Evolutionary conservation across 2,329 filamentous ascomycete species (phyloP), one percentile per base, ranked within the genome.

Genomic region (Ceratocystis albifundus): DNA sequence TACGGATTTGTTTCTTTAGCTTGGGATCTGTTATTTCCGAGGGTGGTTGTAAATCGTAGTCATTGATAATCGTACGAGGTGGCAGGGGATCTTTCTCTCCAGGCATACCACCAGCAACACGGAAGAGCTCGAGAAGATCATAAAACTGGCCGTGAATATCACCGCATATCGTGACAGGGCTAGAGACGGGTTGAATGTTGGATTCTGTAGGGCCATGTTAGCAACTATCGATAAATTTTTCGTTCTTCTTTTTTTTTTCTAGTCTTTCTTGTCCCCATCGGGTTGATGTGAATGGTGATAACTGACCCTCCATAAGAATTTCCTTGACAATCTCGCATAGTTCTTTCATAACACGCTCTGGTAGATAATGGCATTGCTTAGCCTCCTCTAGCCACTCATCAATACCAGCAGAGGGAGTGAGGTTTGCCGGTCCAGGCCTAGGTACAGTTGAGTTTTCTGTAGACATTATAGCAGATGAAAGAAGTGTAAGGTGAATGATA

Each of bases 61-160:
- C 88, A 64, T 84, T 93, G 74, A 96, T 96, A 70, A 91, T 83
- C 8, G 85, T 84, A 7, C 87, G 86, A 36, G 83, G 79, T 30
- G 86, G 81, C 69, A 86, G 83, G 48, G 84, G 83, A 7, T 66
- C 15, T 30, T 59, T 68, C 72, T 96, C 89, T 72, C 90, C 90
- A 10, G 94, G 94, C 89, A 97, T 96, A 70, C 94, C 94, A 69
- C 94, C 94, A 61, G 93, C 91, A 50, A 99, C 93, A 65, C 92
- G 88, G 77, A 99, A 99, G 62, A 99, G 85, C 79, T 99, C 94
- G 69, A 97, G 85, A 8, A 99, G 82, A 76, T 99, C 94, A 78
- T 99, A 97, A 76, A 97, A 97, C 78, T 99, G 94, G 72, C 94
- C 94, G 77, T 99, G 94, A 69, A 99, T 97, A 75, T 99, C 94